Evolutionary conservation across 306 rosid genomes (phyloP), one percentile per base, ranked within the genome.

Genomic region (Cucurbita maxima): DNA sequence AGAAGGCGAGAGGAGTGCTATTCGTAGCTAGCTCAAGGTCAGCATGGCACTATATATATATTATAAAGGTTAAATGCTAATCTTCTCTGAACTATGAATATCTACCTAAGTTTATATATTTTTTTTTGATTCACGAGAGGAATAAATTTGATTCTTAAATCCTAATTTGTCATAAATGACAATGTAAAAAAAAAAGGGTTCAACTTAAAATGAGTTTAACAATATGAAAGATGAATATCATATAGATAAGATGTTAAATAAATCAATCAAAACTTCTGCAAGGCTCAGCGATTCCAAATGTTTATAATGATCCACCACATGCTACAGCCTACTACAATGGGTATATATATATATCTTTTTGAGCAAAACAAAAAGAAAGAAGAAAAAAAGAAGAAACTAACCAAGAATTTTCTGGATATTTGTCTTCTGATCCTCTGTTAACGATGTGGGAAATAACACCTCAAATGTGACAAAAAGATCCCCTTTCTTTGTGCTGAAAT

Each of bases 401-500:
- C 86, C 97, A 76, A 94, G 88, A 84, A 89, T 72, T 64, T 69
- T 76, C 83, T 83, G 85, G 76, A 94, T 88, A 86, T 80, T 87
- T 68, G 81, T 80, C 80, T 91, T 94, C 81, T 94, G 99, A 40
- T 91, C 96, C 73, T 88, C 92, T 16, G 87, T 88, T 57, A 94
- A 79, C 13, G 92, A 82, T 1, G 88, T 82, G 68, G 99, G 99
- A 79, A 94, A 94, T 40, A 94, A 55, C 83, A 94, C 96, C 86
- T 91, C 99, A 73, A 81, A 94, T 59, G 82, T 83, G 61, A 89
- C 89, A 77, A 82, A 91, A 20, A 94, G 90, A 83, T 91, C 88
- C 63, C 99, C 99, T 80, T 85, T 94, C 87, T 91, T 94, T 14
- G 75, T 82, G 95, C 87, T 91, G 80, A 91, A 81, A 78, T 94